A percentile compares a stretch with the other conserved stretches of the same genome.
Conservation (phyloP, 768 basidiomycete species). For the Royoungia palumana region DNA sequence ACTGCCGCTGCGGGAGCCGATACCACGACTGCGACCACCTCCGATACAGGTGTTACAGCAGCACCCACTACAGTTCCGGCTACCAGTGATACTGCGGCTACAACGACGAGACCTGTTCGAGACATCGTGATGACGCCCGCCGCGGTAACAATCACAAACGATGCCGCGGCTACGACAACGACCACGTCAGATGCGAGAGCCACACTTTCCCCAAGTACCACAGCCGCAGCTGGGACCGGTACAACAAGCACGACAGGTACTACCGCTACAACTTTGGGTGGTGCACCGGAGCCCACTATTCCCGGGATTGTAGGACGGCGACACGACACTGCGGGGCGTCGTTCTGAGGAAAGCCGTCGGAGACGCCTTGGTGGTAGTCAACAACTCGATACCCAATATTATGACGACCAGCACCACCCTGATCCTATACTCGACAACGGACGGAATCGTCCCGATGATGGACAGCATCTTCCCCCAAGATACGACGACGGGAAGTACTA, state of each 20-base stretch:
- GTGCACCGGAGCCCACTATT: not conserved
- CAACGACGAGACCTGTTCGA: not conserved
- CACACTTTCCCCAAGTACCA: not conserved
- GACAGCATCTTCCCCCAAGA: not conserved
- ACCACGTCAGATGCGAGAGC: not conserved
- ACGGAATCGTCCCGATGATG: not conserved
- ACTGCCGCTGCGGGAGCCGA: not conserved
- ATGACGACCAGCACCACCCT: slow-evolving; percentile 8
- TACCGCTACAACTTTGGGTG: not conserved
- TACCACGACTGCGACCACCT: not conserved
- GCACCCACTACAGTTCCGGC: not conserved
- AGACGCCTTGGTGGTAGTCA: slow-evolving; percentile 15
- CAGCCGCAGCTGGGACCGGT: not conserved
- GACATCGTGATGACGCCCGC: too few relatives aligned
- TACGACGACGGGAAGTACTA: slow-evolving; percentile 9
- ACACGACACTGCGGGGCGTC: not conserved
- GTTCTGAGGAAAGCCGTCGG: not conserved
- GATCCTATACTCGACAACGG: slow-evolving; percentile 7
- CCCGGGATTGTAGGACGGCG: not conserved
- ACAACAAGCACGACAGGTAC: not conserved
- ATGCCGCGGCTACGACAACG: not conserved
- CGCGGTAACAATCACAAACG: too few relatives aligned
- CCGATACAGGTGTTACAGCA: too few relatives aligned
- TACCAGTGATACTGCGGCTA: not conserved
- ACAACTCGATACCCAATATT: not conserved